Evolutionary conservation across 2,329 filamentous ascomycete species (phyloP).

Genomic region (Byssoonygena ceratinophila): DNA sequence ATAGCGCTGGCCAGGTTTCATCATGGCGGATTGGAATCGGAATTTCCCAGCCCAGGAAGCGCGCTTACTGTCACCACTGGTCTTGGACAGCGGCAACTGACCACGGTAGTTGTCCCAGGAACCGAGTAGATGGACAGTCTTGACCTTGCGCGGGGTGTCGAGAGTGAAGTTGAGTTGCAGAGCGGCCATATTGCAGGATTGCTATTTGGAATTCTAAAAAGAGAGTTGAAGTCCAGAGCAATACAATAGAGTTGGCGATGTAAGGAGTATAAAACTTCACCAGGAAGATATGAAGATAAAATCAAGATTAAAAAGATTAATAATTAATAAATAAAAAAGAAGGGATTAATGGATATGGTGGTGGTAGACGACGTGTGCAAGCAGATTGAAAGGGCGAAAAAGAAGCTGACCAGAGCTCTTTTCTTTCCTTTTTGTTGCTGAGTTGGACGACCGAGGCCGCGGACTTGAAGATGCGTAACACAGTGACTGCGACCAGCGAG

Average conservation of each 20-base stretch:
- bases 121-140: constrained; percentile 92
- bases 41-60: constrained; percentile 95
- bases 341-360: background rate
- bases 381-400: background rate
- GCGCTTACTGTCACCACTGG: constrained; percentile 63
- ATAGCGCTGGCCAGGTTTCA: constrained; percentile 84
- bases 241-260: background rate
- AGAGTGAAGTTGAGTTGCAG: constrained; percentile 93
- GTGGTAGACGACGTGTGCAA: background rate
- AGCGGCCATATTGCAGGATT: constrained; percentile 54
- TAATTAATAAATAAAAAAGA: background rate
- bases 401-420: constrained; percentile 2
- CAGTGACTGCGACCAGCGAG: background rate
- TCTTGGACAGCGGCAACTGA: constrained; percentile 88
- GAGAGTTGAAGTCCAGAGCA: background rate
- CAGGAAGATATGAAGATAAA: background rate
- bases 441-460: background rate
- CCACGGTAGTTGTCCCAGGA: constrained; percentile 97
- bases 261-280: background rate
- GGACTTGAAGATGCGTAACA: background rate
- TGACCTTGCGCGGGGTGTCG: constrained; percentile 89
- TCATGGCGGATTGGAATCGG: constrained; percentile 77
- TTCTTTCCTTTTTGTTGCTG: background rate
- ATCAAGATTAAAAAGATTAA: constrained; percentile 6
- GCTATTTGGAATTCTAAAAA: background rate